Conservation (phyloP, 148 eudicot species). For the Diospyros kaki region DNA sequence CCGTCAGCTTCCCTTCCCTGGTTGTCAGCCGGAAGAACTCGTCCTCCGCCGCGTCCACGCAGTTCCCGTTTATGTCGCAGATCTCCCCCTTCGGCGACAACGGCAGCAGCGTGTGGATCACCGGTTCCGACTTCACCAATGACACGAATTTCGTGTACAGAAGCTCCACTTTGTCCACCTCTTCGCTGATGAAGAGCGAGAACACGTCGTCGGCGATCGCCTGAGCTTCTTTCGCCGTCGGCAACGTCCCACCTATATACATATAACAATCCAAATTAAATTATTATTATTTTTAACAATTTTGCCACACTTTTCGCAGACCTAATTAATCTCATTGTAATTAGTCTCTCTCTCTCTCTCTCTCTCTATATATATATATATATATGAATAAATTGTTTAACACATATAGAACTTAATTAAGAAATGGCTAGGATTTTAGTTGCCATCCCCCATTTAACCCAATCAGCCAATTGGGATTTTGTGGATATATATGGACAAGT, state of each 20-base stretch:
- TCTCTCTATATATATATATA: no score
- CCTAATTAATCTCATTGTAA: no score
- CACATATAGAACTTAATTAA: no score
- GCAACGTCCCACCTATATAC: constrained; percentile 21
- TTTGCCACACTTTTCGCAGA: no score
- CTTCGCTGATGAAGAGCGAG: constrained; percentile 59
- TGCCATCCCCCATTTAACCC: no score
- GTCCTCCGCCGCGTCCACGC: constrained; percentile 68
- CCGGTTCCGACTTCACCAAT: constrained; percentile 51
- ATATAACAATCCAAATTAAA: no score
- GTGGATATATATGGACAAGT: no score
- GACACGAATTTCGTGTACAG: constrained; percentile 72
- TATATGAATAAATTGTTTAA: no score
- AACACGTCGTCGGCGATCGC: constrained; percentile 68
- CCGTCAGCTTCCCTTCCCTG: constrained; percentile 66
- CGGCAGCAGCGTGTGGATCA: constrained; percentile 71
- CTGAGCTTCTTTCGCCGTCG: constrained; percentile 73
- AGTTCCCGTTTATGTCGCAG: constrained; percentile 56
- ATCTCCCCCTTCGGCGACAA: constrained; percentile 64
- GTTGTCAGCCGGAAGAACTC: constrained; percentile 76
- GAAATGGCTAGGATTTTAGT: no score
- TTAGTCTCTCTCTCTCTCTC: no score
- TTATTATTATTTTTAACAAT: no score
- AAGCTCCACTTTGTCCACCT: constrained; percentile 72
- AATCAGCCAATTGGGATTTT: no score